Conservation (phyloP, 768 basidiomycete species). For the Mycena floridula region DNA sequence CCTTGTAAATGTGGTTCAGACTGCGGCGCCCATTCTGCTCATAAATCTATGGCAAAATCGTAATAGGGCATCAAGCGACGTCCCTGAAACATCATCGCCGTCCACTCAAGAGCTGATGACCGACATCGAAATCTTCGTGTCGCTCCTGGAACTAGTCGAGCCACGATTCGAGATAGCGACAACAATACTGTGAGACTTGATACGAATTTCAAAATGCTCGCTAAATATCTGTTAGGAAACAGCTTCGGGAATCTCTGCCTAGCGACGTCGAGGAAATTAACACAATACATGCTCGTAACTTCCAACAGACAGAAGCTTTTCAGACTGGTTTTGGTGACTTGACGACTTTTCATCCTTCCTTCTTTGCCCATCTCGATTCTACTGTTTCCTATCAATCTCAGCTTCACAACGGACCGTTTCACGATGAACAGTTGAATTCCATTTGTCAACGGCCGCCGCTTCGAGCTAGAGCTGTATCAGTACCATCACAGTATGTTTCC, state of each 20-base stretch:
- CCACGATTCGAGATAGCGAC: slow-evolving; percentile 28
- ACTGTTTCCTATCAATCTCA: too few relatives aligned
- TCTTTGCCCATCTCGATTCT: too few relatives aligned
- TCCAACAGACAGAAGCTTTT: too few relatives aligned
- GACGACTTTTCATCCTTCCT: too few relatives aligned
- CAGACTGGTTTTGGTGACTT: too few relatives aligned
- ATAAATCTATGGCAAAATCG: slow-evolving; percentile 52
- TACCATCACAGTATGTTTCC: too few relatives aligned
- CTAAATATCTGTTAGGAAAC: background rate
- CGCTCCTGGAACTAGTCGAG: slow-evolving; percentile 31
- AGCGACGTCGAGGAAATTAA: background rate
- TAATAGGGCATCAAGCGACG: slow-evolving; percentile 20
- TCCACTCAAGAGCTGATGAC: slow-evolving; percentile 24
- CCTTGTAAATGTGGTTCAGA: slow-evolving; percentile 44
- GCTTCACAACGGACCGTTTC: too few relatives aligned
- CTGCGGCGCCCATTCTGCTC: slow-evolving; percentile 44
- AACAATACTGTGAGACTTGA: slow-evolving; percentile 24
- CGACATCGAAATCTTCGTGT: slow-evolving; percentile 34
- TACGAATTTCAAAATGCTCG: background rate
- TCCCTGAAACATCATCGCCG: slow-evolving; percentile 28
- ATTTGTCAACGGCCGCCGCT: too few relatives aligned
- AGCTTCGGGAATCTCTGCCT: slow-evolving; percentile 5
- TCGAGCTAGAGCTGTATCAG: too few relatives aligned
- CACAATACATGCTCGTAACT: too few relatives aligned
- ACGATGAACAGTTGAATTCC: too few relatives aligned